Evolutionary conservation across 2,329 filamentous ascomycete genomes (phyloP).

Genomic region (Microcyclospora tardicrescens): DNA sequence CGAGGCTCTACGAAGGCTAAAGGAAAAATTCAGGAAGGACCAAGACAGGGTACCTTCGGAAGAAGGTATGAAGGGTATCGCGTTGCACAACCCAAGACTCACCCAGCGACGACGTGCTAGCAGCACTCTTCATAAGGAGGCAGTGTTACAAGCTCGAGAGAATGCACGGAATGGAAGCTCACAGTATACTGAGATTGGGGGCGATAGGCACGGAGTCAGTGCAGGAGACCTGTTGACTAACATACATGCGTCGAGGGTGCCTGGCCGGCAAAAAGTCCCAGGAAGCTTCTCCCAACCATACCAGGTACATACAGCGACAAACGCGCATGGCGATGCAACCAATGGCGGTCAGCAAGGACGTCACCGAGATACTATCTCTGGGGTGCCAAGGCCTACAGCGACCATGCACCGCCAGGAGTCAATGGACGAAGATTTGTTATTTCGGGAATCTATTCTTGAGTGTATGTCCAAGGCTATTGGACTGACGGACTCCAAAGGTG

Average conservation of each 20-base stretch:
- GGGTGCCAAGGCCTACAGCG: conserved; percentile 21
- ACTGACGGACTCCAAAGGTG: conserved; percentile 54
- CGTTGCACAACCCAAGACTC: conserved; percentile 67
- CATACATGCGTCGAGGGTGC: conserved; percentile 54
- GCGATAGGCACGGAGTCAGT: conserved; percentile 30
- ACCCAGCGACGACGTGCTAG: conserved; percentile 54
- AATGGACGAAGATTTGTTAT: conserved; percentile 75
- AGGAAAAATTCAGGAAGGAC: conserved; percentile 75
- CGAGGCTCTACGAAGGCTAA: conserved; percentile 66
- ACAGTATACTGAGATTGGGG: conserved; percentile 10
- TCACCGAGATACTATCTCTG: conserved; percentile 28
- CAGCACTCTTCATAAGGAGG: conserved; percentile 65
- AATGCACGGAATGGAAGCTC: conserved; percentile 17
- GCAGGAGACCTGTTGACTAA: conserved; percentile 65
- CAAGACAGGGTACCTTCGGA: conserved; percentile 68
- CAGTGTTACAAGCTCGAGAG: conserved; percentile 54
- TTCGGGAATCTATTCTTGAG: conserved; percentile 79
- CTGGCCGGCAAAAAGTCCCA: conserved; percentile 33
- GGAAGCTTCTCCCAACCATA: conserved; percentile 37
- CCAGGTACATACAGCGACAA: conserved; percentile 24
- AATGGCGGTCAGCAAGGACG: background rate
- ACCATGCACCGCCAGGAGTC: conserved; percentile 61
- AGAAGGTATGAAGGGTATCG: conserved; percentile 83
- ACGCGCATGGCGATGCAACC: conserved; percentile 17
- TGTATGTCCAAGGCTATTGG: conserved; percentile 95